Percentiles rank a stretch among this genome's conserved stretches.
These are phyloP conservation scores for Hymenochaete sp. DNA, from an alignment of 1,284 basidiomycete species.

Conservation along the genomic window DNA sequence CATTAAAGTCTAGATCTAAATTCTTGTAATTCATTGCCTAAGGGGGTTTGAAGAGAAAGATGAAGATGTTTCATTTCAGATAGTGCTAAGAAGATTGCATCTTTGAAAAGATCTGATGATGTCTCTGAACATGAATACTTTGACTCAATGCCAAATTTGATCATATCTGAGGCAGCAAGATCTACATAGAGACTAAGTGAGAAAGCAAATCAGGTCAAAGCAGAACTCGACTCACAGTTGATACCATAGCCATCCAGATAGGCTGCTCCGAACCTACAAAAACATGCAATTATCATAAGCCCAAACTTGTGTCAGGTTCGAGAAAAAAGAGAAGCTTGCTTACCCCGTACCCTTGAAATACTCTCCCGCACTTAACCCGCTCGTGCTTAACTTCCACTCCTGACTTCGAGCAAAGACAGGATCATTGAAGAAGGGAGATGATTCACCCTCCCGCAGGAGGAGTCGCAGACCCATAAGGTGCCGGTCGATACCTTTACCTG, in stretches of 20 bases:
- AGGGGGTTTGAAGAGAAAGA: background rate
- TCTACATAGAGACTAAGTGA: slow-evolving; percentile 39
- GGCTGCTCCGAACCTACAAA: slow-evolving; percentile 59
- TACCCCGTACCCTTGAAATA: slow-evolving; percentile 87
- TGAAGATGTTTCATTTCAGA: slow-evolving; percentile 51
- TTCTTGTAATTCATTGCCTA: background rate
- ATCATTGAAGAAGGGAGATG: slow-evolving; percentile 64
- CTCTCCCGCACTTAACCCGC: slow-evolving; percentile 80
- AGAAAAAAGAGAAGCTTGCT: slow-evolving; percentile 25
- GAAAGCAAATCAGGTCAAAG: slow-evolving; percentile 2
- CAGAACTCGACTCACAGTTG: slow-evolving; percentile 59
- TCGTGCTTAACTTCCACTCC: slow-evolving; percentile 89
- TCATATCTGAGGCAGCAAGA: slow-evolving; percentile 67
- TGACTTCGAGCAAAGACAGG: slow-evolving; percentile 69
- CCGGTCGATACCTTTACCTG: slow-evolving; percentile 84
- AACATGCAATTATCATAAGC: slow-evolving; percentile 21
- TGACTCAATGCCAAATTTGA: slow-evolving; percentile 95
- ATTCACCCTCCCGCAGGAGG: slow-evolving; percentile 44
- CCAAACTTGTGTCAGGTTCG: slow-evolving; percentile 14
- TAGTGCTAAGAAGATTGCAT: slow-evolving; percentile 60
- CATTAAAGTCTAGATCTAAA: slow-evolving; percentile 14
- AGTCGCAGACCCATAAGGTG: slow-evolving; percentile 84
- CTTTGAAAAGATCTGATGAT: slow-evolving; percentile 66
- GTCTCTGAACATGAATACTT: slow-evolving; percentile 69
- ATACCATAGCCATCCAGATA: slow-evolving; percentile 87